Percentiles rank a stretch among this genome's conserved stretches.
phyloP scores from a whole-genome alignment of 495 filamentous ascomycete genomes.

The Annulohypoxylon nitens region DNA sequence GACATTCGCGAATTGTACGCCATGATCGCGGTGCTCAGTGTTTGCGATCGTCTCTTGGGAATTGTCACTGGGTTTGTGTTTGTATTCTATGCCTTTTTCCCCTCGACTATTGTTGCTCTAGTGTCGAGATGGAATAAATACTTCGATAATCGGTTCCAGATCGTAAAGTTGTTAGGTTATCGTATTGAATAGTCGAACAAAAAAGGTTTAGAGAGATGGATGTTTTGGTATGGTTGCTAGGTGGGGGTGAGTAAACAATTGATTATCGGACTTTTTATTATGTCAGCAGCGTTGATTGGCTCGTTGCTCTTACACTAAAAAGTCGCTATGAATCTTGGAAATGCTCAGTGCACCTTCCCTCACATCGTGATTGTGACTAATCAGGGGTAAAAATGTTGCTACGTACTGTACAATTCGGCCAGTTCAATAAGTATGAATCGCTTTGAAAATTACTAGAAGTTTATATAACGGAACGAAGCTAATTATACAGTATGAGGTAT shows the following conservation, averaged over 20 bases:
- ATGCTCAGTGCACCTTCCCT: background rate
- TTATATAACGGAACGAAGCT: background rate
- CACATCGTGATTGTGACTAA: background rate
- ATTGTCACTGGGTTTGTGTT: background rate
- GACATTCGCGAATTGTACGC: conserved; percentile 86
- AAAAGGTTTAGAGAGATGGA: conserved; percentile 18
- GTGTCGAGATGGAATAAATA: conserved; percentile 1
- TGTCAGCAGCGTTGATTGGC: conserved; percentile 34
- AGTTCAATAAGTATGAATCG: background rate
- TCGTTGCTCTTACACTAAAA: background rate
- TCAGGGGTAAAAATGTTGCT: background rate
- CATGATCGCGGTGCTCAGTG: conserved; percentile 56
- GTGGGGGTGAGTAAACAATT: conserved; percentile 37
- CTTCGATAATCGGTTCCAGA: conserved; percentile 18
- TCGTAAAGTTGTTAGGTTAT: conserved; percentile 9
- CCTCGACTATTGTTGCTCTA: background rate
- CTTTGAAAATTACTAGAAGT: background rate
- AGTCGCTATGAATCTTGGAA: background rate
- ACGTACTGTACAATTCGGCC: background rate
- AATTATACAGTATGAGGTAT: background rate
- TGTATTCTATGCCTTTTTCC: background rate
- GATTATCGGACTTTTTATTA: conserved; percentile 23
- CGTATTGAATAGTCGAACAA: conserved; percentile 24
- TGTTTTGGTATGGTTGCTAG: conserved; percentile 46
- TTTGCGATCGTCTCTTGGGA: conserved; percentile 1